Conservation (phyloP, 1,139 yeast species). For the Lodderomyces jiufengensis region DNA sequence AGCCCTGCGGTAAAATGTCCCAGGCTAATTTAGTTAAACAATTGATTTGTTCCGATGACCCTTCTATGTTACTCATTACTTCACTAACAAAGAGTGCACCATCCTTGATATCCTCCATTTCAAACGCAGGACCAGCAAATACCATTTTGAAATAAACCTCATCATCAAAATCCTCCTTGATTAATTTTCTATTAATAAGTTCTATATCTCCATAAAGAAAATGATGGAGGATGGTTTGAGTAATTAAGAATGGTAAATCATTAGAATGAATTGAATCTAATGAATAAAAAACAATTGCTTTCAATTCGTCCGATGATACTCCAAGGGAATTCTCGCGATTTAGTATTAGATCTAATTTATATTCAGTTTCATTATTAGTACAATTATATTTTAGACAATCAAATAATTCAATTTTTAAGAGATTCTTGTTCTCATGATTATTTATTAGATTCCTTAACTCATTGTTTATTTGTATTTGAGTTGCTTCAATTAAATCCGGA, state of each 20-base stretch:
- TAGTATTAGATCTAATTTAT: slow-evolving; percentile 27
- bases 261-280: slow-evolving; percentile 32
- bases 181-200: slow-evolving; percentile 1
- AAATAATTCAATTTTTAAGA: slow-evolving; percentile 16
- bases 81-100: too few species aligned
- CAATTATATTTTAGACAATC: slow-evolving; percentile 14
- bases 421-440: slow-evolving; percentile 7
- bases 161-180: not conserved
- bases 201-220: slow-evolving; percentile 9
- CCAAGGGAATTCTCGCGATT: slow-evolving; percentile 32
- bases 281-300: slow-evolving; percentile 34
- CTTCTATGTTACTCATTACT: not conserved
- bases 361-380: slow-evolving; percentile 7
- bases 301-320: slow-evolving; percentile 36
- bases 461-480: slow-evolving; percentile 37
- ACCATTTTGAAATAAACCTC: not conserved
- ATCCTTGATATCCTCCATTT: not conserved
- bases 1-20: not conserved
- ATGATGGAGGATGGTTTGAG: slow-evolving; percentile 34
- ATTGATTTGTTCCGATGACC: not conserved
- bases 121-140: too few species aligned
- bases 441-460: slow-evolving; percentile 16
- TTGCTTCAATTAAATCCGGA: slow-evolving; percentile 46
- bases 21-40: not conserved
- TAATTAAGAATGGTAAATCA: slow-evolving; percentile 38